Evolutionary conservation across 1,139 yeast species (phyloP), one percentile per base, ranked within the genome.

Genomic region (Ogataea hybrid): DNA sequence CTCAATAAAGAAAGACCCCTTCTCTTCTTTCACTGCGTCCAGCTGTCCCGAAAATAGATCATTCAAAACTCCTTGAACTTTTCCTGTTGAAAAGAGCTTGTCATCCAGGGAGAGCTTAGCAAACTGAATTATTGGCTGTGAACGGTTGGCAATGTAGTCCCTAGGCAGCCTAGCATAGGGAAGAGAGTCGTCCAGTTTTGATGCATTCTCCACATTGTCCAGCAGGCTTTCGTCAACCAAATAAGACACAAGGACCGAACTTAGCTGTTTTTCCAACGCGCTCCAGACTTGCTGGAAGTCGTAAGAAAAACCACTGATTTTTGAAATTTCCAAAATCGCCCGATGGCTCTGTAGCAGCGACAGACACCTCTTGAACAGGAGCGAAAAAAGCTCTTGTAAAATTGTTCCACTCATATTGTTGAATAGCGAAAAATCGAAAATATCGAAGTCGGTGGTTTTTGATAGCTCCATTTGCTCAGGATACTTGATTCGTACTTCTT

Each of bases 321-420:
- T 42, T 4, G 55, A 42, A 10, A 59, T 49, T 29, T 52, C 57
- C 47, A 70, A 69, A 2, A 88, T 71, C 1, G 83, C 80, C 38
- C 84, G 70, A 57, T 86, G 90, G 27, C 78, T 76, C 63, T 87
- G 95, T 20, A 87, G 62, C 6, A 85, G 80, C 17, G 80, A 73
- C 41, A 84, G 65, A 42, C 79, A 64, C 57, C 79, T 82, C 21
- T 78, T 68, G 54, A 84, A 87, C 8, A 86, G 69, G 2, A 79
- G 71, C 60, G 86, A 79, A 52, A 85, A 84, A 37, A 87, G 69
- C 51, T 85, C 90, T 51, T 81, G 79, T 32, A 87, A 67, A 0
- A 86, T 71, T 1, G 75, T 61, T 1, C 84, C 78, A 11, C 81
- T 68, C 18, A 76, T 63, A 47, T 81, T 85, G 41, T 67, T 70